Conservation (phyloP, 169 alveolate species). For the Cryptosporidium felis region DNA sequence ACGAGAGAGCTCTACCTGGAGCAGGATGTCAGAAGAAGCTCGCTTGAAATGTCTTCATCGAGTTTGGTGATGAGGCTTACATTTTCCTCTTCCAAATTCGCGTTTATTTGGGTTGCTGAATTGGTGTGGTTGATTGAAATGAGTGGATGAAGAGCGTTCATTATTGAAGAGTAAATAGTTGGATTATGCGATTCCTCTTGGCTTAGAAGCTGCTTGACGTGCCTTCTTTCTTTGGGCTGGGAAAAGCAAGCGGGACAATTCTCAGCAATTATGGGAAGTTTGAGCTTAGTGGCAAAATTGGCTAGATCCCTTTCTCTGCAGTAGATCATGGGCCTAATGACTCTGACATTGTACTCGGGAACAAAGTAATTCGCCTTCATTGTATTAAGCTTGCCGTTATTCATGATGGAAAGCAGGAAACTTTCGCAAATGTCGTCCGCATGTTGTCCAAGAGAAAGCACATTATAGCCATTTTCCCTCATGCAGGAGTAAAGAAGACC, state of each 20-base stretch:
- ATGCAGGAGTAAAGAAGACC: constrained; percentile 91
- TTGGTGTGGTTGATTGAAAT: constrained; percentile 44
- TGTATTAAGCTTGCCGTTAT: constrained; percentile 92
- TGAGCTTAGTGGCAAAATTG: constrained; percentile 82
- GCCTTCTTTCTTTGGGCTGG: constrained; percentile 89
- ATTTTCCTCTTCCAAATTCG: neutral
- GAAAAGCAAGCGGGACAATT: constrained; percentile 96
- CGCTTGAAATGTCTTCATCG: constrained; percentile 3
- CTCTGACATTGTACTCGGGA: constrained; percentile 88
- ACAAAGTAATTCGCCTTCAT: constrained; percentile 89
- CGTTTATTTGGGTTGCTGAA: neutral
- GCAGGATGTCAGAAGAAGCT: neutral
- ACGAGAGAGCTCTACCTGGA: constrained; percentile 19
- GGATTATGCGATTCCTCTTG: constrained; percentile 58
- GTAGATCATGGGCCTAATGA: constrained; percentile 90
- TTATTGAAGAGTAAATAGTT: constrained; percentile 26
- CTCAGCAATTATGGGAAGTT: constrained; percentile 91
- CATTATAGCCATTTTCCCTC: constrained; percentile 88
- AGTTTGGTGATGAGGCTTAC: neutral
- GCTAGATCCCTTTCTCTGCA: constrained; percentile 88
- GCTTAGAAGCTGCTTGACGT: constrained; percentile 43
- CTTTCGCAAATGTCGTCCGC: constrained; percentile 92
- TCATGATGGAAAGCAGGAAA: constrained; percentile 89
- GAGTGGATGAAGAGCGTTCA: constrained; percentile 46
- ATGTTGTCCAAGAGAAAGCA: constrained; percentile 92